Base-by-base conservation (phyloP, 2,329 filamentous ascomycete species). In the Zarea fungicola region DNA sequence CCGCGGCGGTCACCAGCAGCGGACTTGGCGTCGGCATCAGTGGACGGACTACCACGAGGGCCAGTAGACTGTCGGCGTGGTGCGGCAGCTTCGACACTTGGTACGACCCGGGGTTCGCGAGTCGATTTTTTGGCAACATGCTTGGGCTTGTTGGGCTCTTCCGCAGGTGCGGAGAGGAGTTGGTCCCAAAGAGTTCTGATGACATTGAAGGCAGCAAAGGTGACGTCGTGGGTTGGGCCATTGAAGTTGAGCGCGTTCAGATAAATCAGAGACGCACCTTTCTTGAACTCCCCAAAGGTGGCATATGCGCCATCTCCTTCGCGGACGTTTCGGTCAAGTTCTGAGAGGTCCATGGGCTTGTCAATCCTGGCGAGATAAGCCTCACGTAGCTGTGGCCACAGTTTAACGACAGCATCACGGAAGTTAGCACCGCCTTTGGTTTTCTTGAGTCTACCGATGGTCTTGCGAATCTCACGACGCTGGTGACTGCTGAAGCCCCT, bases 181-280 rank as follows among this genome's bases (percentile, higher is more conserved):
- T 75, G 71, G 14, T 65, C 59, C 60, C 78, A 71, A 11, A 81
- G 69, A 13, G 70, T 64, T 54, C 82, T 77, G 14, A 84, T 85
- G 48, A 84, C 78, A 36, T 62, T 62, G 39, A 67, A 68, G 13
- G 76, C 77, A 14, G 72, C 66, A 6, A 74, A 70, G 0, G 90
- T 86, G 41, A 97, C 82, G 0, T 80, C 71, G 60, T 97, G 91
- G 5, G 79, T 71, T 0, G 78, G 71, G 13, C 92, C 91, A 63
- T 99, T 99, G 77, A 96, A 99, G 0, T 73, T 70, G 31, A 85
- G 64, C 1, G 87, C 83, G 64, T 99, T 99, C 51, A 83, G 72
- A 54, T 92, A 80, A 64, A 99, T 85, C 47, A 90, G 75, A 26
- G 83, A 72, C 44, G 96, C 77, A 59, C 96, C 90, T 39, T 75